Evolutionary conservation across 179 eudicot genomes (phyloP).

Genomic region (Camellia oleifera): DNA sequence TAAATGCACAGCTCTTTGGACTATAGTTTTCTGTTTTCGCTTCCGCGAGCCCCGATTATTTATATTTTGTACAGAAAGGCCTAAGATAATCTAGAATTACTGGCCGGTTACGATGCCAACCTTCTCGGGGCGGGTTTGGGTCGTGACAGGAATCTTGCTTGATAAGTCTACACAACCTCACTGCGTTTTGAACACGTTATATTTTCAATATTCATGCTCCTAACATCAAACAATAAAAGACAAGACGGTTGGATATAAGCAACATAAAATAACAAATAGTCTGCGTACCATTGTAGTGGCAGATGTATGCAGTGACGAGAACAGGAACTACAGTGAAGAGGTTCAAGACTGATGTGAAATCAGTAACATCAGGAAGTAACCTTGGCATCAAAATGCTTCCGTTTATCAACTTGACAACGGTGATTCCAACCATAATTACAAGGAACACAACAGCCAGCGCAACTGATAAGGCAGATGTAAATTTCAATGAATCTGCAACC

Average conservation of each 20-base stretch:
- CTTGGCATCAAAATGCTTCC: constrained; percentile 61
- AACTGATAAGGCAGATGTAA: constrained; percentile 67
- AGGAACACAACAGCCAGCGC: constrained; percentile 66
- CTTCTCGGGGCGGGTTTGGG: no score
- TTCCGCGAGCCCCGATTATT: no score
- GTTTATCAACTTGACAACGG: constrained; percentile 47
- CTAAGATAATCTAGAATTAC: no score
- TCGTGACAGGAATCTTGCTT: not conserved
- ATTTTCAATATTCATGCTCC: not conserved
- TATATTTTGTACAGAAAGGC: no score
- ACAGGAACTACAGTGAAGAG: constrained; percentile 72
- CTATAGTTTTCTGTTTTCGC: no score
- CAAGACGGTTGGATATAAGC: not conserved
- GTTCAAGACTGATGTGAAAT: constrained; percentile 43
- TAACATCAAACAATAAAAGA: not conserved
- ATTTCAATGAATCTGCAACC: constrained; percentile 63
- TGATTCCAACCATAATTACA: constrained; percentile 56
- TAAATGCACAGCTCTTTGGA: no score
- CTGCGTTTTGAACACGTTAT: not conserved
- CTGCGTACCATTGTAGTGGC: constrained; percentile 65
- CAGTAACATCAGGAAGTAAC: constrained; percentile 46
- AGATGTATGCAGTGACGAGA: constrained; percentile 71
- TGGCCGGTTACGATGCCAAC: no score
- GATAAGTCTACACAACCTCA: not conserved
- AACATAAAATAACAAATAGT: not conserved